phyloP scores from a whole-genome alignment of 225 moss, liverwort and hornwort species.

The Bryum argenteum region DNA sequence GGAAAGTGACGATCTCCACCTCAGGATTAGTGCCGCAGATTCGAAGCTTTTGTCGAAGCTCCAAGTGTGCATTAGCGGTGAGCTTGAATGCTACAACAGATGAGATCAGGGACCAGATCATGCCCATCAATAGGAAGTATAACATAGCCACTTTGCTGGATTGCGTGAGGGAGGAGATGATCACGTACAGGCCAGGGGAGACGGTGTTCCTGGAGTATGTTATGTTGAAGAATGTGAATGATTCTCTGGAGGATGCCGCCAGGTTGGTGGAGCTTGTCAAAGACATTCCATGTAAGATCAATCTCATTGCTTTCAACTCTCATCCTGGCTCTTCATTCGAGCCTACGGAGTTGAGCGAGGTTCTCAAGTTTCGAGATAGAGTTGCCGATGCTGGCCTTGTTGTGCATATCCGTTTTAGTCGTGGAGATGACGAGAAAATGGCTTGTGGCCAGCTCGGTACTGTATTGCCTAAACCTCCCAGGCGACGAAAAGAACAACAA shows the following conservation, averaged over 20 bases:
- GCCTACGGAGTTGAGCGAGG: slow-evolving; percentile 52
- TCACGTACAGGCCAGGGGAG: slow-evolving; percentile 45
- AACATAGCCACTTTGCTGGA: slow-evolving; percentile 54
- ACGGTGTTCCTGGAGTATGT: slow-evolving; percentile 76
- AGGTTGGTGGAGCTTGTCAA: slow-evolving; percentile 70
- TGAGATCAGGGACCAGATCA: slow-evolving; percentile 61
- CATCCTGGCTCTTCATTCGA: slow-evolving; percentile 74
- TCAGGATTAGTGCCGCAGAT: slow-evolving; percentile 85
- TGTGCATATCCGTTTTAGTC: slow-evolving; percentile 71
- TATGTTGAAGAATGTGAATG: slow-evolving; percentile 81
- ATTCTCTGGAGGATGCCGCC: slow-evolving; percentile 67
- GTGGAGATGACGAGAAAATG: slow-evolving; percentile 92
- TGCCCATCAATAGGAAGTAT: slow-evolving; percentile 90
- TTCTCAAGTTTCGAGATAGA: slow-evolving; percentile 70
- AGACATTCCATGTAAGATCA: slow-evolving; percentile 81
- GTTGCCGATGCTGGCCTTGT: slow-evolving; percentile 66
- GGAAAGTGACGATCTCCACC: slow-evolving; percentile 84
- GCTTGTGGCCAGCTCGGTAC: slow-evolving; percentile 89
- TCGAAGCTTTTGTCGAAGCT: slow-evolving; percentile 60
- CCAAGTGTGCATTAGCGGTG: slow-evolving; percentile 78
- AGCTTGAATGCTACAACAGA: slow-evolving; percentile 92
- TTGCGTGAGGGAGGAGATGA: slow-evolving; percentile 64
- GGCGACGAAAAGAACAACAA: slow-evolving; percentile 40
- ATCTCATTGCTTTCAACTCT: slow-evolving; percentile 80
- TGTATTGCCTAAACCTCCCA: slow-evolving; percentile 38